Base-by-base conservation (phyloP, 805 yeast species). In the Metschnikowia dekortorum region DNA sequence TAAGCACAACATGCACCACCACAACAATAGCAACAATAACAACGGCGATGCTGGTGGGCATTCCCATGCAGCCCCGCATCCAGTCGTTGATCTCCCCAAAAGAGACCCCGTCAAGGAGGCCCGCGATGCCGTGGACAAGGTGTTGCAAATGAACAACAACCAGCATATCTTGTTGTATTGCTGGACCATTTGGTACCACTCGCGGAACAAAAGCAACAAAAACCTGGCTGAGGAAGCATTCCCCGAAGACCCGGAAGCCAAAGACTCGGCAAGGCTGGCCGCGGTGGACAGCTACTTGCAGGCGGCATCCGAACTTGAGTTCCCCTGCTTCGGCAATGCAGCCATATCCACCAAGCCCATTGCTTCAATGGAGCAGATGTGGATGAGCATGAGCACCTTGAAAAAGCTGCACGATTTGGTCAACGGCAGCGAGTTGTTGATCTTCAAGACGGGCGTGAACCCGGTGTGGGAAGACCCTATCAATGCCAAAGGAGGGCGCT, bases 401-500 rank as follows among this genome's bases (percentile, higher is more conserved):
- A 74, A 73, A 54, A 65, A 63, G 37, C 63, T 77, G 1, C 62
- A 62, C 45, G 72, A 71, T 37, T 63, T 78, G 50, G 65, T 69
- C 16, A 62, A 65, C 43, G 82, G 81, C 18, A 71, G 81, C 28
- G 85, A 82, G 60, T 70, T 78, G 48, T 78, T 81, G 52, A 63
- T 83, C 8, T 83, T 83, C 67, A 81, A 81, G 55, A 67, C 75
- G 32, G 85, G 84, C 2, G 73, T 82, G 35, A 77, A 78, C 55
- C 88, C 88, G 9, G 78, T 81, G 44, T 83, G 88, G 87, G 87
- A 83, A 60, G 87, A 83, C 60, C 83, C 84, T 8, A 68, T 74
- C 45, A 83, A 83, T 60, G 65, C 75, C 52, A 68, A 71, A 46
- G 87, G 87, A 35, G 87, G 88, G 2, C 68, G 85, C 56, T 82